Conservation (phyloP, 805 yeast genomes). For the Saccharomycopsis sp. region DNA sequence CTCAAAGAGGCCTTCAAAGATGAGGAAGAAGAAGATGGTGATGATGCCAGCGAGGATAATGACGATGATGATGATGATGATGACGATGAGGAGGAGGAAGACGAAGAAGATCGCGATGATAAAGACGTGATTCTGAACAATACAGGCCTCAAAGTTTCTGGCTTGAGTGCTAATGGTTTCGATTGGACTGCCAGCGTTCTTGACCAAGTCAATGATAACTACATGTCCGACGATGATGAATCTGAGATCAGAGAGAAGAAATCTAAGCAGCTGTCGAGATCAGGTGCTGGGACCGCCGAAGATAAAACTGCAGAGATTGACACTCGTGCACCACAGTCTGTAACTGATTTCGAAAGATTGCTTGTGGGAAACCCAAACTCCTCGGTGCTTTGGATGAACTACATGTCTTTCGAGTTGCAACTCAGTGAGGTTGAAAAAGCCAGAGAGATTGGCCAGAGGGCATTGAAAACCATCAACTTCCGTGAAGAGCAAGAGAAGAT, state of each 20-base stretch:
- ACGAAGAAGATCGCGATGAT: constrained; percentile 26
- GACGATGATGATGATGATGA: constrained; percentile 27
- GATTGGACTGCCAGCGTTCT: constrained; percentile 93
- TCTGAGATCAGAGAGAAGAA: constrained; percentile 36
- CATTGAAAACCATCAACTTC: constrained; percentile 79
- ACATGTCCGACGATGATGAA: constrained; percentile 36
- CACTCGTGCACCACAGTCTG: constrained; percentile 85
- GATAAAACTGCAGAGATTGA: constrained; percentile 82
- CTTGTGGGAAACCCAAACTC: constrained; percentile 89
- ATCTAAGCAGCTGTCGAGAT: too few relatives aligned
- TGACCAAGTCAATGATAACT: constrained; percentile 63
- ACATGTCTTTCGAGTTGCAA: constrained; percentile 95
- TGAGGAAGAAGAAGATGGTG: constrained; percentile 27
- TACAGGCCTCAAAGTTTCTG: too few relatives aligned
- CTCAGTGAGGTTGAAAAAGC: constrained; percentile 91
- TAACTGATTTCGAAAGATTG: constrained; percentile 83
- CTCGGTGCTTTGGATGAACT: constrained; percentile 93
- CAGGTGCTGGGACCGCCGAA: constrained; percentile 37
- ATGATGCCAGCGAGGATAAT: constrained; percentile 25
- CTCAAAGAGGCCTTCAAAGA: constrained; percentile 26
- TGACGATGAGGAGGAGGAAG: constrained; percentile 29
- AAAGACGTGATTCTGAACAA: too few relatives aligned
- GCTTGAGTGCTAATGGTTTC: constrained; percentile 77
- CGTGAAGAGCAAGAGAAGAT: constrained; percentile 89
- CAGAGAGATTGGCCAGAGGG: constrained; percentile 86